A percentile compares a stretch with the other conserved stretches of the same genome.
phyloP scores from a whole-genome alignment of 2,329 filamentous ascomycete species.

The Chrysosporium queenslandicum region DNA sequence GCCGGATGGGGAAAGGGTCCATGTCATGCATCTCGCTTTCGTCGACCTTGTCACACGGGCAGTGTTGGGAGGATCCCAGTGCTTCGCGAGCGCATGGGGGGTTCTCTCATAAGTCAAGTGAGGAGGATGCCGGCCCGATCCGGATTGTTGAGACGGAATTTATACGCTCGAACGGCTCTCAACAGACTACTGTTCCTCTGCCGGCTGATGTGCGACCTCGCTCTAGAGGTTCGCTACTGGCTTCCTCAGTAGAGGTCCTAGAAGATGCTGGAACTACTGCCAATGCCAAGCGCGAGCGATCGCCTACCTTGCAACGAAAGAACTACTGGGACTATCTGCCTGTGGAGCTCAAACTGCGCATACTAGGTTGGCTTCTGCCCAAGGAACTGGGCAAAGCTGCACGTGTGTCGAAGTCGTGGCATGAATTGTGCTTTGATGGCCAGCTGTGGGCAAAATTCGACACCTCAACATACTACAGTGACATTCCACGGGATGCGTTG shows the following conservation, averaged over 20 bases:
- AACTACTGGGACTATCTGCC: conserved; percentile 77
- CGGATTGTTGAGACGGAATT: conserved; percentile 45
- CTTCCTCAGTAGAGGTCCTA: conserved; percentile 21
- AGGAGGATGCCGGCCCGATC: conserved; percentile 47
- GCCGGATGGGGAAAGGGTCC: conserved; percentile 52
- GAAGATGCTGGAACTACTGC: conserved; percentile 29
- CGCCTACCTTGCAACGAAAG: conserved; percentile 33
- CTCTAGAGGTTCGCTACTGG: conserved; percentile 25
- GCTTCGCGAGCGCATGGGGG: conserved; percentile 46
- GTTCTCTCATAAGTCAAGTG: conserved; percentile 26
- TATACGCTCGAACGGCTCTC: conserved; percentile 26
- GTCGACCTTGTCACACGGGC: conserved; percentile 43
- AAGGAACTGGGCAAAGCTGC: conserved; percentile 74
- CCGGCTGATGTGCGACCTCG: conserved; percentile 52
- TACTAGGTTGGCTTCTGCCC: conserved; percentile 66
- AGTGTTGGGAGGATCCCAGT: conserved; percentile 46
- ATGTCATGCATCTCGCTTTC: conserved; percentile 56
- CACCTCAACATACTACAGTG: conserved; percentile 72
- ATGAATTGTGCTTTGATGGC: conserved; percentile 81
- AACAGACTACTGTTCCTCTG: conserved; percentile 48
- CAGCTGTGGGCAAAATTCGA: conserved; percentile 86
- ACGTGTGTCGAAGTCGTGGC: conserved; percentile 64
- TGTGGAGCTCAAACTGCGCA: conserved; percentile 66
- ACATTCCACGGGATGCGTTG: conserved; percentile 74
- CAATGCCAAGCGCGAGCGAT: conserved; percentile 9